Base-by-base conservation (phyloP, 2,329 filamentous ascomycete species). In the Alternaria angustiovoidea region DNA sequence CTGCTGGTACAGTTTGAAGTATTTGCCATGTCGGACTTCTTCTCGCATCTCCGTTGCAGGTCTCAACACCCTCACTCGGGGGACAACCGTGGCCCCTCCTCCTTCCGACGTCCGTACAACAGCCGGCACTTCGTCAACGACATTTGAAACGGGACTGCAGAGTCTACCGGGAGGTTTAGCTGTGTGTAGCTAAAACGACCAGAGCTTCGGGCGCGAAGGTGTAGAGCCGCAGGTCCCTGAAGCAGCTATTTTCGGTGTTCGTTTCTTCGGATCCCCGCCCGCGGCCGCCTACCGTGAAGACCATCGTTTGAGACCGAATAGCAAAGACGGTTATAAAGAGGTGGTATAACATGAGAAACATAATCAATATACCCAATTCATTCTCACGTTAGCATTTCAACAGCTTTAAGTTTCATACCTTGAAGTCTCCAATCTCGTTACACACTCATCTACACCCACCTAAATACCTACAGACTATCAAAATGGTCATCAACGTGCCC, bases 401-500 rank as follows among this genome's bases (percentile, higher is more conserved):
- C 42, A 38, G 18, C 22, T 44, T 46, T 26, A 6, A 47, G 28
- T n/a, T 28, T 28, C 34, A 28, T 30, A 36, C 20, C 5, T 55
- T 51, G 39, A 54, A 62, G 47, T 7, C 38, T 4, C 14, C n/a
- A 14, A 67, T 66, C 16, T 16, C 57, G 51, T 48, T 48, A 34
- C 18, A 44, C 46, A 18, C 9, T 20, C 62, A 72, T 65, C 61
- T 68, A 62, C 24, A 49, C 22, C 38, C 46, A 26, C n/a, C 14
- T 49, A 49, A 7, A 38, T 20, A 36, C 30, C 46, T 36, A 24
- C 30, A 72, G 53, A 34, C 7, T 9, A 43, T 46, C 36, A 59
- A 77, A 65, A 80, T 80, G 78, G 77, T 79, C 59, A 67, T 80
- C 70, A 68, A 69, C 66, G 80, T 85, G 53, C 80, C 81, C 57